Evolutionary conservation across 2,329 filamentous ascomycete genomes (phyloP).

Genomic region (Pseudopithomyces chartarum): DNA sequence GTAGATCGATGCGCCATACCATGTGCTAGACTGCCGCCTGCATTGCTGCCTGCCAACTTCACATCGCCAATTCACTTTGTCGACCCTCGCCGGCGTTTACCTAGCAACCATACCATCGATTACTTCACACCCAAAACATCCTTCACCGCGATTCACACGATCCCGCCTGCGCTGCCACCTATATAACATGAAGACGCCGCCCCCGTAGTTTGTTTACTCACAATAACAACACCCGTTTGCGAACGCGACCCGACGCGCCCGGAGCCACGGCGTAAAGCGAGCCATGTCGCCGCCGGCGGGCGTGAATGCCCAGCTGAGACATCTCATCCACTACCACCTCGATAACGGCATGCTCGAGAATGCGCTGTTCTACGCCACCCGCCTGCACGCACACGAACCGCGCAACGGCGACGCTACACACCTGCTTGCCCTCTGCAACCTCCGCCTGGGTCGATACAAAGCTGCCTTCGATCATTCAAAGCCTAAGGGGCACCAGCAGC

Average conservation of each 20-base stretch:
- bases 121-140: slow-evolving; percentile 16
- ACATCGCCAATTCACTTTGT: slow-evolving; percentile 46
- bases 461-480: slow-evolving; percentile 86
- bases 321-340: slow-evolving; percentile 74
- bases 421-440: slow-evolving; percentile 82
- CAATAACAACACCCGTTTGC: slow-evolving; percentile 12
- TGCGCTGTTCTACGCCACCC: slow-evolving; percentile 90
- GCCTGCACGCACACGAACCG: slow-evolving; percentile 82
- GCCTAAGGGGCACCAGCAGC: slow-evolving; percentile 69
- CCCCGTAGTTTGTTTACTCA: slow-evolving; percentile 13
- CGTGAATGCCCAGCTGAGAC: slow-evolving; percentile 65
- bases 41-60: slow-evolving; percentile 18
- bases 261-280: slow-evolving; percentile 23
- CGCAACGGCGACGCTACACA: slow-evolving; percentile 80
- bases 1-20: slow-evolving; percentile 18
- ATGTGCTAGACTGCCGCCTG: slow-evolving; percentile 17
- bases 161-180: slow-evolving; percentile 20
- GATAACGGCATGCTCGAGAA: slow-evolving; percentile 90
- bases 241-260: slow-evolving; percentile 9
- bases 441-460: slow-evolving; percentile 80
- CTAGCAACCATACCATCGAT: slow-evolving; percentile 32
- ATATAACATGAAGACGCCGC: slow-evolving; percentile 37
- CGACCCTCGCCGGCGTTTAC: slow-evolving; percentile 39
- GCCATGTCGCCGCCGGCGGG: slow-evolving; percentile 63
- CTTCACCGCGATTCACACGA: slow-evolving; percentile 19